Base-by-base conservation (phyloP, 495 filamentous ascomycete genomes). In the Podospora pseudoanserina region DNA sequence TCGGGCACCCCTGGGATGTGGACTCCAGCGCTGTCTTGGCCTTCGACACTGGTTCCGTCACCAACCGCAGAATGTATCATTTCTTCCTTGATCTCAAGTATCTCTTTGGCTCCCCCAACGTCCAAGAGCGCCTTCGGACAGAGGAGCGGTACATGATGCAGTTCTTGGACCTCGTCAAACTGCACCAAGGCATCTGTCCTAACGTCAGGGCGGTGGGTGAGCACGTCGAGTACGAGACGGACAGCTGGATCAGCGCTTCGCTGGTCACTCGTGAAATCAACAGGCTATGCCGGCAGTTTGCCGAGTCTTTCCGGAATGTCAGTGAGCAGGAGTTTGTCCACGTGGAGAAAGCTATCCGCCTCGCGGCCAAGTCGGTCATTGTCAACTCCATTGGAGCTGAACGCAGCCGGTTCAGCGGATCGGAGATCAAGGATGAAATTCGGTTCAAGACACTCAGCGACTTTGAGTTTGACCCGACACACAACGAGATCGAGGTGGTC, bases 191-290 rank as follows among this genome's bases (percentile, higher is more conserved):
- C 0, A 96, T 98, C 55, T 97, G 94, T 72, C 96, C 95, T 16
- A 99, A 98, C 71, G 80, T 93, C 5, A 87, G 95, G 67, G 94
- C 94, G 1, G 88, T 97, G 34, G 92, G 91, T 23, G 95, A 99
- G 69, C 95, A 99, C 74, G 91, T 99, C 6, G 96, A 98, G 74
- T 99, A 97, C 73, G 95, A 99, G 78, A 95, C 93, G 5, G 95
- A 99, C 74, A 90, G 92, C 32, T 99, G 95, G 95, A 97, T 99
- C 60, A 95, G 90, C 71, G 95, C 96, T 0, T 94, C 92, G 7
- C 86, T 99, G 55, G 90, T 98, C 62, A 97, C 94, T 63, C 86
- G 93, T 61, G 94, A 99, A 76, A 92, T 99, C 76, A 98, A 97
- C 74, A 89, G 89, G 64, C 85, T 98, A 13, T 96, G 93, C 73